Base-by-base conservation (phyloP, 176 grass and related monocot genomes). In the Carex littledalei region DNA sequence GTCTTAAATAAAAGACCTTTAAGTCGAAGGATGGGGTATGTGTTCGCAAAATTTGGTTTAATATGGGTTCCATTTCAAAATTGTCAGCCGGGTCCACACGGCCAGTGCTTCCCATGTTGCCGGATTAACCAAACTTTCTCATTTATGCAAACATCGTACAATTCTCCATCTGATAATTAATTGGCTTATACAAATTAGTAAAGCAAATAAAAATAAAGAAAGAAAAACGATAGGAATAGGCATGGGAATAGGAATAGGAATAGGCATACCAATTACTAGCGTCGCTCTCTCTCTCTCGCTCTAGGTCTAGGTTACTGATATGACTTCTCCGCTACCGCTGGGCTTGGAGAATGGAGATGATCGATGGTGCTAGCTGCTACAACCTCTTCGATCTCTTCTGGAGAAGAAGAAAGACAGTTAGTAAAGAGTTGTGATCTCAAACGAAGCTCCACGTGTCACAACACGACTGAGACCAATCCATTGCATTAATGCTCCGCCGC, bases 1-100 rank as follows among this genome's bases (percentile, higher is more conserved):
- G 54, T 86, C 91, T 93, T 86, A 98, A 72, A 67, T 90, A 95
- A 70, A 98, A 95, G 57, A 95, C 91, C 32, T 84, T 94, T 7
- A 98, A 35, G n/a, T 87, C 89, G 8, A 98, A 89, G 29, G 82
- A 89, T 11, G 86, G 85, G 0, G 86, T 75, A 17, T 55, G 83
- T 73, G 84, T 89, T 14, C 58, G 85, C 43, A 73, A 61, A 50
- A 71, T 24, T 54, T 65, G 74, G 73, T 49, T 82, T 63, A 77
- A 77, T 77, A 77, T 17, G 21, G 80, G 60, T 5, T 52, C 80
- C 60, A 83, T 83, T 65, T 9, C 59, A 50, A 83, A 83, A 15
- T 83, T 83, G 60, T 83, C 60, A 29, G 61, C n/a, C 14, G 11
- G 62, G 41, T 67, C 80, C 8, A 65, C 31, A 83, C 12, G 31